phyloP scores from a whole-genome alignment of 208 protist genomes.

The Leptomonas pyrrhocoris region DNA sequence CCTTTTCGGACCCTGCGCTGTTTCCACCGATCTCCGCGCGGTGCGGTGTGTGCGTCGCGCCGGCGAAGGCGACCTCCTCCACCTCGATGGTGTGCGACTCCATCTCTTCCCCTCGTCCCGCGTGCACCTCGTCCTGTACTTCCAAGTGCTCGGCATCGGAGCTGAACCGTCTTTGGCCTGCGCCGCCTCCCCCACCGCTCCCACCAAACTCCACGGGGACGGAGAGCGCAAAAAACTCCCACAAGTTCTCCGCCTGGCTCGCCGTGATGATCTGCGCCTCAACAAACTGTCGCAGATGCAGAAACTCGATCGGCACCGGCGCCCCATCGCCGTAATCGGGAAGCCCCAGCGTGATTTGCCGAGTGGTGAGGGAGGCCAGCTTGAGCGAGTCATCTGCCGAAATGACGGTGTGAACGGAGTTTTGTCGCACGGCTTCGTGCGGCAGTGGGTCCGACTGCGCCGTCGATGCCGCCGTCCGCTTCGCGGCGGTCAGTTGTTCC shows the following conservation, averaged over 20 bases:
- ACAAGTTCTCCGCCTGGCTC: conserved; percentile 70
- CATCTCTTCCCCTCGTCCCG: conserved; percentile 4
- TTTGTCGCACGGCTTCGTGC: conserved; percentile 1
- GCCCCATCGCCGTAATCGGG: conserved; percentile 40
- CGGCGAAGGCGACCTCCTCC: neutral
- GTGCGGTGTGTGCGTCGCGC: neutral
- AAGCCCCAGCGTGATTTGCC: conserved; percentile 59
- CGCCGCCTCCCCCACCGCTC: neutral
- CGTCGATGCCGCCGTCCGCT: neutral
- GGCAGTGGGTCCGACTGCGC: conserved; percentile 2
- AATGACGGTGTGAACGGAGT: conserved; percentile 22
- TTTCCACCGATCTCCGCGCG: neutral
- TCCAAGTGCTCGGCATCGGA: neutral
- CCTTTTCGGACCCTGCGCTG: neutral
- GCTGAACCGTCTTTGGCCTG: neutral
- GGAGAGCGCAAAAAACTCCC: conserved; percentile 61
- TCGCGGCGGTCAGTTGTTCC: neutral
- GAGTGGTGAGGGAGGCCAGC: conserved; percentile 64
- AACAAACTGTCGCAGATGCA: conserved; percentile 79
- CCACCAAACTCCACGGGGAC: neutral
- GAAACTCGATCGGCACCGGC: conserved; percentile 71
- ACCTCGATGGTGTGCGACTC: conserved; percentile 11
- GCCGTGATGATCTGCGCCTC: conserved; percentile 82
- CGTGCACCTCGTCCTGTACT: neutral
- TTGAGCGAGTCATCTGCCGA: conserved; percentile 64